Evolutionary conservation across 345 rosid species (phyloP), one percentile per base, ranked within the genome.

Genomic region (Citrus medica): DNA sequence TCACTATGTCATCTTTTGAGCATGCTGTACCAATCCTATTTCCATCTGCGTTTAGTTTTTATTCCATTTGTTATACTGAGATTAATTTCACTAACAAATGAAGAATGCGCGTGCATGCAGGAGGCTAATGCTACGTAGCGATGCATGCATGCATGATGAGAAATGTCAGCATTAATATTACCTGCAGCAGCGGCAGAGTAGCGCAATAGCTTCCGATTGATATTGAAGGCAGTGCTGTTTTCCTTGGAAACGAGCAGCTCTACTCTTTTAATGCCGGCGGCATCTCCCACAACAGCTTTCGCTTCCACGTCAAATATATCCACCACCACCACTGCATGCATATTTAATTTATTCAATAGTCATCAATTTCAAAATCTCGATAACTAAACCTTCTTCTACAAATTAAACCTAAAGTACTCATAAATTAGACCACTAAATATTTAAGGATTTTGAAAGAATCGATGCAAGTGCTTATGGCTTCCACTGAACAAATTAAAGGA

Each of bases 1-100:
- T 78, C n/a, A 35, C 82, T 1, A 94, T 84, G 79, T 91, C 98
- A 2, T 88, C 89, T 79, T 88, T 92, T 7, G 97, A 87, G 80
- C 95, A 93, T 12, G 53, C 82, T 65, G 80, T 76, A 9, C 92
- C 90, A 0, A 90, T 86, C 75, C 91, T 70, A n/a, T 88, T 91
- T 13, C 35, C 76, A 0, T 80, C 86, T 1, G 85, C 83, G 21
- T 35, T 69, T 51, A 51, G 5, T 1, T 13, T 13, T 13, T 46
- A 13, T 13, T 46, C 51, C 17, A 13, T 3, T 46, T 4, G 13
- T 46, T 46, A 12, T 13, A 46, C 51, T 46, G 51, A 46, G 51
- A 42, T 42, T 10, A 42, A 12, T 42, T 42, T 46, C 51, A 46
- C 51, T 1, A 46, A 46, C 17, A 13, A 46, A 46, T 13, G 51